Percentiles rank a stretch among this genome's conserved stretches.
These are phyloP conservation scores for Penicillium sp. DNA, from an alignment of 2,329 filamentous ascomycete species.

Conservation along the genomic window DNA sequence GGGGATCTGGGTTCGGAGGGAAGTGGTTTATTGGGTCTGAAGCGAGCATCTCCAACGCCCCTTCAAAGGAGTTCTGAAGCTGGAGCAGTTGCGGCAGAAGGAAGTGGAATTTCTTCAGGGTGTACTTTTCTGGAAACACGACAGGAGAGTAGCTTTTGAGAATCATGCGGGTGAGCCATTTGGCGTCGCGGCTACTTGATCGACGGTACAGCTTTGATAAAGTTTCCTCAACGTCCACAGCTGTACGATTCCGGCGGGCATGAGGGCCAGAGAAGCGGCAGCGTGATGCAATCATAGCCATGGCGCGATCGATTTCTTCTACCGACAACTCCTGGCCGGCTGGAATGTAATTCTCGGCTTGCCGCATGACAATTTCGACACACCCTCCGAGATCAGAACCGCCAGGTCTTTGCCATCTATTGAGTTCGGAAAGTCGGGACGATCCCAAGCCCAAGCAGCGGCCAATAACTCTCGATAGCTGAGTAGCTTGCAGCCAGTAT, in stretches of 20 bases:
- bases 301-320: slow-evolving; percentile 66
- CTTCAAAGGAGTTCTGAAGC: slow-evolving; percentile 65
- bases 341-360: slow-evolving; percentile 51
- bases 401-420: slow-evolving; percentile 58
- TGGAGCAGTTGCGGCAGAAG: slow-evolving; percentile 67
- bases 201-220: slow-evolving; percentile 59
- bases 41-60: slow-evolving; percentile 56
- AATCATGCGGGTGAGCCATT: slow-evolving; percentile 81
- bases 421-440: slow-evolving; percentile 60
- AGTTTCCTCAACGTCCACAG: slow-evolving; percentile 43
- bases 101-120: slow-evolving; percentile 64
- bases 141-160: slow-evolving; percentile 73
- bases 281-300: slow-evolving; percentile 65
- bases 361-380: slow-evolving; percentile 61
- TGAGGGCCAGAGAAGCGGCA: slow-evolving; percentile 68
- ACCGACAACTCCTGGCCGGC: slow-evolving; percentile 55
- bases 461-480: slow-evolving; percentile 65
- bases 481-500: slow-evolving; percentile 63
- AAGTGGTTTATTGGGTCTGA: slow-evolving; percentile 34
- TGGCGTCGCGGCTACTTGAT: slow-evolving; percentile 66
- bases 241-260: slow-evolving; percentile 46
- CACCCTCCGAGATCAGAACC: slow-evolving; percentile 69
- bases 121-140: slow-evolving; percentile 53
- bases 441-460: slow-evolving; percentile 64
- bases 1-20: slow-evolving; percentile 34